Conservation (phyloP, 1,284 basidiomycete genomes). For the Meira miltonrushii region DNA sequence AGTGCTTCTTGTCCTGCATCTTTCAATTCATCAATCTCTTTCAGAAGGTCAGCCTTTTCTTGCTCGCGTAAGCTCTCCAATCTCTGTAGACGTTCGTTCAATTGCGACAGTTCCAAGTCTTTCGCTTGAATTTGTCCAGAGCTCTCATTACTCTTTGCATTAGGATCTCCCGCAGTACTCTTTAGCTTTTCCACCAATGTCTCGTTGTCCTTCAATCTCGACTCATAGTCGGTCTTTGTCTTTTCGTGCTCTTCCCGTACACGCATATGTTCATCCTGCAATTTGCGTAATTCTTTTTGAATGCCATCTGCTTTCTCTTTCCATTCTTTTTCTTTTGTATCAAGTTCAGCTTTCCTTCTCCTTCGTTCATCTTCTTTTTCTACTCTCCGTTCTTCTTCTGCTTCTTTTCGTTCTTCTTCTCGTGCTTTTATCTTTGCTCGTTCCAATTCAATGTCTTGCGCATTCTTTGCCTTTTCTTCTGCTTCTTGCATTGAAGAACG, state of each 20-base stretch:
- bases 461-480: background rate
- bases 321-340: conserved; percentile 18
- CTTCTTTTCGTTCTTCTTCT: background rate
- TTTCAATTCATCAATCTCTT: conserved; percentile 72
- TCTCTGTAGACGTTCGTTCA: conserved; percentile 35
- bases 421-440: conserved; percentile 1
- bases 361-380: conserved; percentile 24
- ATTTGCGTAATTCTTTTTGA: conserved; percentile 24
- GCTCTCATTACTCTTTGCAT: conserved; percentile 7
- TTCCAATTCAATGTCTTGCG: conserved; percentile 2
- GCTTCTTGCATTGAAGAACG: background rate
- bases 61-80: conserved; percentile 38
- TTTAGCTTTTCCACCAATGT: conserved; percentile 24
- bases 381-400: conserved; percentile 40
- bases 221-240: conserved; percentile 12
- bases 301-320: conserved; percentile 23
- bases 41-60: conserved; percentile 26
- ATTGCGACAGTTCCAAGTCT: conserved; percentile 35
- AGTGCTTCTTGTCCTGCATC: conserved; percentile 69
- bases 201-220: conserved; percentile 13
- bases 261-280: conserved; percentile 23
- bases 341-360: conserved; percentile 21
- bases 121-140: conserved; percentile 31
- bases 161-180: background rate
- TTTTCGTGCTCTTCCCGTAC: conserved; percentile 23